Evolutionary conservation across 2,329 filamentous ascomycete species (phyloP), one percentile per base, ranked within the genome.

Genomic region (Beauveria sp.): DNA sequence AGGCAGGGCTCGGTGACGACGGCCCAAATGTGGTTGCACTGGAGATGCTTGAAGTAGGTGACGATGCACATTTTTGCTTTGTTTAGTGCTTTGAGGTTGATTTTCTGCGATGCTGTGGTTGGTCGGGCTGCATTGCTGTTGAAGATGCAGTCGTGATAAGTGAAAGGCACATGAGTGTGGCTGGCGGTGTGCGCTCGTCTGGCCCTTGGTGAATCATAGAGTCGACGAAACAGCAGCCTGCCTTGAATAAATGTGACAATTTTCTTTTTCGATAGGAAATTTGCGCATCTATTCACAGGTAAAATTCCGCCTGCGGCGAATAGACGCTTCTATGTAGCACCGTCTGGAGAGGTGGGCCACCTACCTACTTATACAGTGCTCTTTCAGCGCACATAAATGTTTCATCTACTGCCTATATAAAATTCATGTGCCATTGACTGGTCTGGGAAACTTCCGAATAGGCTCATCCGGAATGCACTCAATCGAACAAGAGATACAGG

Each of bases 1-100:
- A 67, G 73, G 71, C 82, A 85, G 6, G 79, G 76, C 50, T 70
- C 63, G 3, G 69, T 70, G 66, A 84, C 74, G 63, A 76, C 68
- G 47, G 79, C 74, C 82, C 82, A 85, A 65, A 74, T 76, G 73
- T 83, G 82, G 12, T 73, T 71, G 75, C 82, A 84, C 62, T 65
- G 66, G 55, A 75, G 77, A 69, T 81, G 78, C 62, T 74, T 72
- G 70, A 76, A 81, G 69, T 79, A 77, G 28, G 72, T 76, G n/a
- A 77, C 73, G 20, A 67, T 65, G 68, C 81, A 84, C 81, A 84
- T 83, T 47, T 30, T 43, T 16, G 22, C 9, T 26, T 16, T 24
- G 18, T 46, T 43, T 37, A n/a, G 3, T 43, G 16, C 41, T 41
- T 28, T 26, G 5, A 2, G 3, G 4, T 44, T 55, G 7, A 12